Evolutionary conservation across 129 eudicot species (phyloP).

Genomic region (Mikania micrantha): DNA sequence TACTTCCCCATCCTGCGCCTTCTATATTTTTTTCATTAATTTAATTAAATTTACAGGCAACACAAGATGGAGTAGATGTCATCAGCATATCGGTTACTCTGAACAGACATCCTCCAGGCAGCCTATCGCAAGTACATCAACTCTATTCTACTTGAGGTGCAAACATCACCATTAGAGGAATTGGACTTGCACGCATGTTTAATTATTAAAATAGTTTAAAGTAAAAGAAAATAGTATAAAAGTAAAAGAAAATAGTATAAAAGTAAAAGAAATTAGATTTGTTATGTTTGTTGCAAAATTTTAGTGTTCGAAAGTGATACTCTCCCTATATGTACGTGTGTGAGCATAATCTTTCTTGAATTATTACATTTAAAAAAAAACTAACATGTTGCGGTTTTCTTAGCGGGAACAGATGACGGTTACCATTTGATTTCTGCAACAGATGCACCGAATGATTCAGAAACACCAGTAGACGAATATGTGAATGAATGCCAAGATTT

Average conservation of each 20-base stretch:
- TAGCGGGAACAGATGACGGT: slow-evolving; percentile 65
- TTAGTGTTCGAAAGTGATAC: too few species aligned
- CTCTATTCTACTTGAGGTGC: slow-evolving; percentile 74
- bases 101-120: slow-evolving; percentile 96
- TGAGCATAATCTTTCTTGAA: not conserved
- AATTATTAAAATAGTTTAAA: too few species aligned
- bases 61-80: slow-evolving; percentile 94
- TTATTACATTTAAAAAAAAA: not conserved
- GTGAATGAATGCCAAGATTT: slow-evolving; percentile 93
- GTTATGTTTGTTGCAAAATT: too few species aligned
- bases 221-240: too few species aligned
- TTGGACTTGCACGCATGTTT: slow-evolving; percentile 89
- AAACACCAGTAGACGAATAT: slow-evolving; percentile 55
- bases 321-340: not conserved
- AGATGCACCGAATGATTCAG: slow-evolving; percentile 70
- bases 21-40: not conserved
- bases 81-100: slow-evolving; percentile 93
- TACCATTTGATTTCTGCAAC: slow-evolving; percentile 68
- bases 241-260: too few species aligned
- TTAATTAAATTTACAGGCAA: slow-evolving; percentile 59
- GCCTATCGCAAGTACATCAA: slow-evolving; percentile 82
- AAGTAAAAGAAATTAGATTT: too few species aligned
- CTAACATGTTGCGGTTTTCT: slow-evolving; percentile 5
- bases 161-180: slow-evolving; percentile 70
- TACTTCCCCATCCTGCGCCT: not conserved